phyloP scores from a whole-genome alignment of 2,329 filamentous ascomycete species.

The Zymoseptoria tritici region DNA sequence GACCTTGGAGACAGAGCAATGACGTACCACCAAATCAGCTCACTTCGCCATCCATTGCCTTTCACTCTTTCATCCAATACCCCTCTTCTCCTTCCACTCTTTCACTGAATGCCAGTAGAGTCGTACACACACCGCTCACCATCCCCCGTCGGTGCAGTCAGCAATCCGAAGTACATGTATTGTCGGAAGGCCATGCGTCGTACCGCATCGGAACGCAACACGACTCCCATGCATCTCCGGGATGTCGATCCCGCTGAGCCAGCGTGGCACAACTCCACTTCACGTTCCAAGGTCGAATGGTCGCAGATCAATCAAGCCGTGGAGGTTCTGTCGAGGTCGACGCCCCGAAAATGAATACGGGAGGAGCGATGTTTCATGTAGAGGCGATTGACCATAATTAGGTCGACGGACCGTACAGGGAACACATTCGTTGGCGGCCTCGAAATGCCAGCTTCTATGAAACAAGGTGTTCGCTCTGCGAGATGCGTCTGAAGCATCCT shows the following conservation, averaged over 20 bases:
- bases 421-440: neutral
- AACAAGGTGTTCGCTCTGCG: neutral
- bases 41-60: too few relatives aligned
- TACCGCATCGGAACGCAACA: neutral
- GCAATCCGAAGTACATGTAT: too few relatives aligned
- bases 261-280: neutral
- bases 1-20: neutral
- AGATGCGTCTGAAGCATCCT: neutral
- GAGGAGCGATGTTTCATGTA: neutral
- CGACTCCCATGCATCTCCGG: neutral
- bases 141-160: too few relatives aligned
- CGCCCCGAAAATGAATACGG: too few relatives aligned
- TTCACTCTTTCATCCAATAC: neutral
- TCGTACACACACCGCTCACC: too few relatives aligned
- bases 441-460: neutral
- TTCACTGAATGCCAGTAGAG: too few relatives aligned
- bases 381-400: neutral
- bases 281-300: neutral
- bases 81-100: too few relatives aligned
- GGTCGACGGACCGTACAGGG: neutral
- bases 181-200: neutral
- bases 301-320: neutral
- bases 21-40: neutral
- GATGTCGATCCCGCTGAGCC: neutral
- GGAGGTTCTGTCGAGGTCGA: neutral